Conservation (phyloP, 306 rosid species). For the Clitoria ternatea region DNA sequence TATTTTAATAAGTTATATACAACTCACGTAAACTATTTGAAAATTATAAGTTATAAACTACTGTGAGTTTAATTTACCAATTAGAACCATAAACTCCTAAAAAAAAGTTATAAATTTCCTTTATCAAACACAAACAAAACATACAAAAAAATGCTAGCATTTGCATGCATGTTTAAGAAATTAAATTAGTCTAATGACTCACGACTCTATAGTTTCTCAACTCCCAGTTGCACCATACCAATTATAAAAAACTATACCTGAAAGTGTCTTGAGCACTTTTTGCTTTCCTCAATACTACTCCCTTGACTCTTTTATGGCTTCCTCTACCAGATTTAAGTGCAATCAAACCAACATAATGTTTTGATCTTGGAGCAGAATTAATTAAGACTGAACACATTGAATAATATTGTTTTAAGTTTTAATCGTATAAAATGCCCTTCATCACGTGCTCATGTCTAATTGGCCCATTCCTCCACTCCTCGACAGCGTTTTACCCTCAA, state of each 20-base stretch:
- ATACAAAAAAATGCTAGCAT: too few relatives aligned
- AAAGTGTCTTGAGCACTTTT: background rate
- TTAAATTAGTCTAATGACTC: too few relatives aligned
- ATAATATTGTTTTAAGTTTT: background rate
- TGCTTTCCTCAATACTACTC: slow-evolving; percentile 2
- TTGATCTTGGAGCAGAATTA: background rate
- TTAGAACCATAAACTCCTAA: too few relatives aligned
- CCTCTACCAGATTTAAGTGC: slow-evolving; percentile 29
- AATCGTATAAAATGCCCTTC: background rate
- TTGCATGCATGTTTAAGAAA: too few relatives aligned
- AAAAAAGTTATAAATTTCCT: too few relatives aligned
- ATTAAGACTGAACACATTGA: slow-evolving; percentile 4
- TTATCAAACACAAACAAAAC: too few relatives aligned
- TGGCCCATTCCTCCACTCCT: background rate
- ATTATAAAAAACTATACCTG: slow-evolving; percentile 1
- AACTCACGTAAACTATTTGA: too few relatives aligned
- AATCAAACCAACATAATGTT: slow-evolving; percentile 22
- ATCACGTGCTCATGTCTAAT: slow-evolving; percentile 31
- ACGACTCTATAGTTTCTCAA: background rate
- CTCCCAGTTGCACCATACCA: too few relatives aligned
- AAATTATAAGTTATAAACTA: too few relatives aligned
- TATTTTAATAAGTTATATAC: too few relatives aligned
- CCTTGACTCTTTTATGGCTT: slow-evolving; percentile 15
- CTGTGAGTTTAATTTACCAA: too few relatives aligned
- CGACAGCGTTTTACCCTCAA: background rate